These are phyloP conservation scores for Avicennia marina DNA, from an alignment of 257 asterid species.

Conservation along the genomic window DNA sequence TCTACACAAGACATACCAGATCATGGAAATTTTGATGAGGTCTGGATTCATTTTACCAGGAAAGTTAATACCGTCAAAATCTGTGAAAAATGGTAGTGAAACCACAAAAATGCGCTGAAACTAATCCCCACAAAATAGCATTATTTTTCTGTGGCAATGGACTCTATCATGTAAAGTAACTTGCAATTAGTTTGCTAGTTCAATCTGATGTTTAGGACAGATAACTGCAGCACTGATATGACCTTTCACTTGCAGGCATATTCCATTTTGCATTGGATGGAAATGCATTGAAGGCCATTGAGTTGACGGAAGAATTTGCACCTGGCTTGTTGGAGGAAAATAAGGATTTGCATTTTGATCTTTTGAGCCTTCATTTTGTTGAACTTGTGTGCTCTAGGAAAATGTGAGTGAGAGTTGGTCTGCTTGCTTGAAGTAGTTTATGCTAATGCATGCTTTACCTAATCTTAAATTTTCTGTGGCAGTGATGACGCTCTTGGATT, in stretches of 20 bases:
- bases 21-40: too few species aligned
- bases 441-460: slow-evolving; percentile 11
- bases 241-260: slow-evolving; percentile 54
- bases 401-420: slow-evolving; percentile 48
- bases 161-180: too few species aligned
- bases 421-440: neutral
- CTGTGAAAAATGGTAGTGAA: too few species aligned
- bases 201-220: too few species aligned
- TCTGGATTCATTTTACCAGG: too few species aligned
- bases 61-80: too few species aligned
- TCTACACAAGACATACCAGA: too few species aligned
- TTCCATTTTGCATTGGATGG: slow-evolving; percentile 54
- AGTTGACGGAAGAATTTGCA: slow-evolving; percentile 62
- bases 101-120: too few species aligned
- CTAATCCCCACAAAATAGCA: too few species aligned
- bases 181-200: too few species aligned
- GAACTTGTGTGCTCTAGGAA: slow-evolving; percentile 70
- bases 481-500: slow-evolving; percentile 88
- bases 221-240: slow-evolving; percentile 17
- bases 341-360: slow-evolving; percentile 82
- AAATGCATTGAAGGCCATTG: slow-evolving; percentile 71
- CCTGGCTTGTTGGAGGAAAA: slow-evolving; percentile 75
- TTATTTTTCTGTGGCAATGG: too few species aligned
- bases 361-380: slow-evolving; percentile 77
- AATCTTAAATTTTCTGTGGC: too few species aligned